phyloP scores from a whole-genome alignment of 1,284 basidiomycete species.

The Testicularia cyperi region DNA sequence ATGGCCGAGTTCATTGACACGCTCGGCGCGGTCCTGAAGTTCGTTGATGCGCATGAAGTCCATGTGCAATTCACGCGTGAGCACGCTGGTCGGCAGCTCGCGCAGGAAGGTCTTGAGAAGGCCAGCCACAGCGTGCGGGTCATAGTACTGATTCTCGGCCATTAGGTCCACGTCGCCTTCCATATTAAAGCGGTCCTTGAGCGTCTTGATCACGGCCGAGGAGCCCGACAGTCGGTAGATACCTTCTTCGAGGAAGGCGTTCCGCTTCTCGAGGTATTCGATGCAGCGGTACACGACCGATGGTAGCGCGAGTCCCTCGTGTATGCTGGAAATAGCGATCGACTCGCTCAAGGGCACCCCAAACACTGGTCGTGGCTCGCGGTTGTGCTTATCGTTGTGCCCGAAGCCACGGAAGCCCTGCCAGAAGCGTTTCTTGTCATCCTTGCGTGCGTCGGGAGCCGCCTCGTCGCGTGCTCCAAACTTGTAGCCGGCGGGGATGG shows the following conservation, averaged over 20 bases:
- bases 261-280: constrained; percentile 67
- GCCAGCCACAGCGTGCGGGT: constrained; percentile 55
- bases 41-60: constrained; percentile 64
- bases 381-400: constrained; percentile 22
- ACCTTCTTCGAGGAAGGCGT: constrained; percentile 93
- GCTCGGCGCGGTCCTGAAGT: constrained; percentile 80
- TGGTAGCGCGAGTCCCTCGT: constrained; percentile 72
- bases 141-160: constrained; percentile 41
- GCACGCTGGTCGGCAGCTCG: constrained; percentile 50
- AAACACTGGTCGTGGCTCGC: constrained; percentile 69
- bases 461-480: constrained; percentile 64
- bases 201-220: constrained; percentile 80
- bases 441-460: constrained; percentile 17
- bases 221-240: constrained; percentile 76
- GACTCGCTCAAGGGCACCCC: constrained; percentile 84
- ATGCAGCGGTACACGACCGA: constrained; percentile 87
- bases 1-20: constrained; percentile 79
- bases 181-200: constrained; percentile 88
- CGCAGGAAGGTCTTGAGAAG: constrained; percentile 56
- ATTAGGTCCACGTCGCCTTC: constrained; percentile 61
- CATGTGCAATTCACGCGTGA: constrained; percentile 51
- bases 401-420: constrained; percentile 46
- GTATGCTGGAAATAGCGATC: constrained; percentile 79
- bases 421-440: constrained; percentile 58
- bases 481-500: constrained; percentile 83